phyloP scores from a whole-genome alignment of 306 rosid genomes.

The Psophocarpus tetragonolobus region DNA sequence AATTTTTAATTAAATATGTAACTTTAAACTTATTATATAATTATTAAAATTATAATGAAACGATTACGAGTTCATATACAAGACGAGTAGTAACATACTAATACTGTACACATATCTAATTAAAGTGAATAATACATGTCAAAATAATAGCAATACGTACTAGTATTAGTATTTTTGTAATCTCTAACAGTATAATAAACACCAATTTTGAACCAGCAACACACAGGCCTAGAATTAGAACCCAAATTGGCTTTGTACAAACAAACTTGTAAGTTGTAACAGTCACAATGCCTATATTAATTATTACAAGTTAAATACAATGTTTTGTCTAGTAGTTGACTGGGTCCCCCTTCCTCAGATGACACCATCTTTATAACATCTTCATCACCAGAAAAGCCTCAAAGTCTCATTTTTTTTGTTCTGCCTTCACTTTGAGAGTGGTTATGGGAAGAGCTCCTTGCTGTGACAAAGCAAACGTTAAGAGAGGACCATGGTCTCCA shows the following conservation, averaged over 20 bases:
- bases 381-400: constrained; percentile 4
- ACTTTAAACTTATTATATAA: too few species aligned
- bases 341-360: constrained; percentile 31
- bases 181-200: too few species aligned
- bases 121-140: too few species aligned
- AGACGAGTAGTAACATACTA: too few species aligned
- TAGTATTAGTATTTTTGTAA: too few species aligned
- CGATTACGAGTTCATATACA: too few species aligned
- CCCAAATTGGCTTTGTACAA: background rate
- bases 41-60: too few species aligned
- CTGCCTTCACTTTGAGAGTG: constrained; percentile 24
- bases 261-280: too few species aligned
- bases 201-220: background rate
- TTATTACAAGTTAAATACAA: background rate
- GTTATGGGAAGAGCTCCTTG: constrained; percentile 95
- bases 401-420: background rate
- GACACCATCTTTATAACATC: constrained; percentile 45
- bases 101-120: too few species aligned
- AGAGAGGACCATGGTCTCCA: constrained; percentile 94
- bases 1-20: too few species aligned
- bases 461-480: constrained; percentile 86
- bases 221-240: background rate
- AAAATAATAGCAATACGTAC: too few species aligned
- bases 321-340: constrained; percentile 37
- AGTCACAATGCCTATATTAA: background rate